Base-by-base conservation (phyloP, 192 early-diverging fungal species). In the Globomyces pollinis-pini region DNA sequence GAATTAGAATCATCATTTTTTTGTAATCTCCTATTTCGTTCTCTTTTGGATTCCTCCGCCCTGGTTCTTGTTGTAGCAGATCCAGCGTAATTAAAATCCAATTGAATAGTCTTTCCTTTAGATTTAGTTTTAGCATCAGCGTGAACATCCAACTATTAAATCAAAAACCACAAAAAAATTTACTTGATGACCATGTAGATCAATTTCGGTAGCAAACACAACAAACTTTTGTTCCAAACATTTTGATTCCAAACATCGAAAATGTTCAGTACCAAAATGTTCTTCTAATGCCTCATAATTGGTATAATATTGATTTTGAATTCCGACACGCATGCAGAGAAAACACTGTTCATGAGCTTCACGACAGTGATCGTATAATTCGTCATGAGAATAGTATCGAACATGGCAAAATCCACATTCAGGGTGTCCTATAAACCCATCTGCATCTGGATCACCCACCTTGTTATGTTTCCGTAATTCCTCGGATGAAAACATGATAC, bases 201-300 rank as follows among this genome's bases (percentile, higher is more conserved):
- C 95, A 54, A 98, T 81, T 13, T 96, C 88, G 11, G 86, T 81
- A 29, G 78, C 84, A 77, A 98, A 98, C 1, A 97, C 95, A 33
- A 96, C 83, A 81, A 98, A 97, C 76, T 96, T 98, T 62, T 86
- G 83, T 38, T 92, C 93, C 35, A 93, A 60, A 64, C 95, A 98
- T 31, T 85, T 77, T 7, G 78, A 75, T 23, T 94, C 74, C 53
- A 69, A 66, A 69, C 95, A 98, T 15, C 84, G 66, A 65, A 78
- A 88, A 58, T 98, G 95, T 13, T 90, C 88, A 33, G 66, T 62
- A 50, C 77, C 67, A 55, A 94, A 93, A 73, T 98, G 95, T 12
- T 81, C 18, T 50, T 79, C 81, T 66, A 98, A 67, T 35, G 71
- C 65, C 29, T 74, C 30, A 64, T 96, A 96, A 72, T 96, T 84